A percentile compares a stretch with the other conserved stretches of the same genome.
These are phyloP conservation scores for Raphanus raphanistrum DNA, from an alignment of 345 rosid species.

Conservation along the genomic window DNA sequence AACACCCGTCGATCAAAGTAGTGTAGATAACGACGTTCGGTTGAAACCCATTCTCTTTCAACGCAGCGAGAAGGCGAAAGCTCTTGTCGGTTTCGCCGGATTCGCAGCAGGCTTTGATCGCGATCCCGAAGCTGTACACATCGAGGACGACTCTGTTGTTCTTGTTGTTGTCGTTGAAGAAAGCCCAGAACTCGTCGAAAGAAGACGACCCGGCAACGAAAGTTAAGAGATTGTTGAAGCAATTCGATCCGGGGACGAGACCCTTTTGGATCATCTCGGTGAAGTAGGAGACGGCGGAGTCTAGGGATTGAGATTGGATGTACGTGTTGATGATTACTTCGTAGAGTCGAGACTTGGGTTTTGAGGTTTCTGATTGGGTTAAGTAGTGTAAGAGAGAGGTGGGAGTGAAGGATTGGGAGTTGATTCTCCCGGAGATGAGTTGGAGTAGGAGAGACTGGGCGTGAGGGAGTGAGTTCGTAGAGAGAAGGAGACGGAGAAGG, in stretches of 20 bases:
- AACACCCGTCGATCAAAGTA: constrained; percentile 79
- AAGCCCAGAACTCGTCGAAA: constrained; percentile 47
- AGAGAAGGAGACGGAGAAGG: constrained; percentile 46
- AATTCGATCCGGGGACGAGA: constrained; percentile 42
- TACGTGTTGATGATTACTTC: constrained; percentile 54
- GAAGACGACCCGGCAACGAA: constrained; percentile 42
- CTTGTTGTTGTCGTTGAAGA: constrained; percentile 44
- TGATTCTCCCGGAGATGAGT: constrained; percentile 48
- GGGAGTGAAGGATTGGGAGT: constrained; percentile 48
- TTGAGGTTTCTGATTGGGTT: constrained; percentile 32
- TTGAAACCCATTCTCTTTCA: constrained; percentile 51
- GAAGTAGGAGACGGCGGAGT: constrained; percentile 50
- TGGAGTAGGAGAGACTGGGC: constrained; percentile 56
- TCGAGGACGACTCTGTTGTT: constrained; percentile 47
- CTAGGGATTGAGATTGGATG: constrained; percentile 46
- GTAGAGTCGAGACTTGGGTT: constrained; percentile 37
- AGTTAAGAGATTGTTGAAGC: constrained; percentile 50
- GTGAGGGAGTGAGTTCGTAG: constrained; percentile 40
- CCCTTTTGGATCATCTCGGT: constrained; percentile 53
- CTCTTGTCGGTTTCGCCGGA: constrained; percentile 52
- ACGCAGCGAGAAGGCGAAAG: constrained; percentile 46
- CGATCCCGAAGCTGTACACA: constrained; percentile 65
- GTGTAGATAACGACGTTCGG: constrained; percentile 69
- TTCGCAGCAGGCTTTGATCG: constrained; percentile 70
- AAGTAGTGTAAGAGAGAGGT: constrained; percentile 47